Percentiles rank a stretch among this genome's conserved stretches.
phyloP scores from a whole-genome alignment of 1,139 yeast species.

The Yamadazyma kanchanaburiensis region DNA sequence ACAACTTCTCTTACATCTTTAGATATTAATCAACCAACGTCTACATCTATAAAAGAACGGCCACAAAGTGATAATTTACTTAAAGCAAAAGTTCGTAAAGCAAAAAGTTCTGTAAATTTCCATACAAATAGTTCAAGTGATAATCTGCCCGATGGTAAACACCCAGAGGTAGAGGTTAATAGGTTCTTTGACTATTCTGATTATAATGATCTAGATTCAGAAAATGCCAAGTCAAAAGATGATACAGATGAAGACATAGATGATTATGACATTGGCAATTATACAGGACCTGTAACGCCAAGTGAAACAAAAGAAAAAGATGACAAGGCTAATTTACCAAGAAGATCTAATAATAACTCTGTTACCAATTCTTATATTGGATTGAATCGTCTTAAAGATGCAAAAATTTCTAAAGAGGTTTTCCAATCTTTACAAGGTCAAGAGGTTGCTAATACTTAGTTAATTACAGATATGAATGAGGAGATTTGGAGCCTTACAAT shows the following conservation, averaged over 20 bases:
- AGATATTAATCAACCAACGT: slow-evolving; percentile 9
- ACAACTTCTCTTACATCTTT: slow-evolving; percentile 26
- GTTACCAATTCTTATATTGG: slow-evolving; percentile 37
- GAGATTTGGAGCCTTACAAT: no score
- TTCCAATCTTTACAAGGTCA: no score
- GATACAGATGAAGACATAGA: slow-evolving; percentile 2
- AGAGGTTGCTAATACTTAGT: no score
- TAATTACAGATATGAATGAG: no score
- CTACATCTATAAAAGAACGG: slow-evolving; percentile 9
- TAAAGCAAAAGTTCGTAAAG: slow-evolving; percentile 21
- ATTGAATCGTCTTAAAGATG: slow-evolving; percentile 37
- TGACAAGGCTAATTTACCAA: slow-evolving; percentile 36
- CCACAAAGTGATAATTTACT: slow-evolving; percentile 9
- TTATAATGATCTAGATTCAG: neutral
- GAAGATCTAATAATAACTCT: slow-evolving; percentile 26
- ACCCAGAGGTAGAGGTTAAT: neutral
- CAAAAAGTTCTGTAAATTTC: slow-evolving; percentile 36
- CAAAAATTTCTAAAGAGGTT: slow-evolving; percentile 14
- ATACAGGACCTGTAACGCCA: slow-evolving; percentile 3
- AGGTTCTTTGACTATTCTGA: no score
- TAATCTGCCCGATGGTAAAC: neutral
- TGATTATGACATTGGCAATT: slow-evolving; percentile 4
- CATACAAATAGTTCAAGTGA: slow-evolving; percentile 3
- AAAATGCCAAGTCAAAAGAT: slow-evolving; percentile 2
- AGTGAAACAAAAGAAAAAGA: slow-evolving; percentile 1